Conservation (phyloP, 2,329 filamentous ascomycete species). For the Aspergillus pseudoviridinutans region DNA sequence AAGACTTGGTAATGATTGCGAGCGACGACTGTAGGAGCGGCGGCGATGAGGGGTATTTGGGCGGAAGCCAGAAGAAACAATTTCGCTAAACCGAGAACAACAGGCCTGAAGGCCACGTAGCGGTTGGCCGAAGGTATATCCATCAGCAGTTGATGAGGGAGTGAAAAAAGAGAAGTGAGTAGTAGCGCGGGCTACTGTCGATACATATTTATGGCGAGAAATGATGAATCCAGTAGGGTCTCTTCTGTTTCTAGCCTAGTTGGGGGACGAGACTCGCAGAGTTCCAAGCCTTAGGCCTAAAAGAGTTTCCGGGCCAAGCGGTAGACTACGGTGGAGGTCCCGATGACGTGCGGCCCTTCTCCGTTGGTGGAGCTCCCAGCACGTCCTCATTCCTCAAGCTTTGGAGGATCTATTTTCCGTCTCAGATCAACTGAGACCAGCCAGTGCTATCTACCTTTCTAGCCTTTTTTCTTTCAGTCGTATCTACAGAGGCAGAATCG, state of each 20-base stretch:
- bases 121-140: constrained; percentile 24
- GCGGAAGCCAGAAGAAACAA: constrained; percentile 35
- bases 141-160: constrained; percentile 16
- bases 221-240: background rate
- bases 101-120: constrained; percentile 35
- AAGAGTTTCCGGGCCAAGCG: no score
- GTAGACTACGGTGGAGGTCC: background rate
- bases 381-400: no score
- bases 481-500: no score
- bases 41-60: constrained; percentile 37
- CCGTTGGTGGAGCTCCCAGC: no score
- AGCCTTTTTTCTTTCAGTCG: no score
- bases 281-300: no score
- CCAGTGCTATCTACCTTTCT: no score
- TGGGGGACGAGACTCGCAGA: no score
- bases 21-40: constrained; percentile 28
- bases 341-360: background rate
- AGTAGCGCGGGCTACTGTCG: background rate
- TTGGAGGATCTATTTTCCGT: no score
- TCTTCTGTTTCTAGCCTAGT: no score
- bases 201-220: background rate
- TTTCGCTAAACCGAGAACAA: constrained; percentile 40
- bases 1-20: constrained; percentile 4
- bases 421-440: no score
- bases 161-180: background rate